Conservation (phyloP, 805 yeast species). For the Candida namnaoensis region DNA sequence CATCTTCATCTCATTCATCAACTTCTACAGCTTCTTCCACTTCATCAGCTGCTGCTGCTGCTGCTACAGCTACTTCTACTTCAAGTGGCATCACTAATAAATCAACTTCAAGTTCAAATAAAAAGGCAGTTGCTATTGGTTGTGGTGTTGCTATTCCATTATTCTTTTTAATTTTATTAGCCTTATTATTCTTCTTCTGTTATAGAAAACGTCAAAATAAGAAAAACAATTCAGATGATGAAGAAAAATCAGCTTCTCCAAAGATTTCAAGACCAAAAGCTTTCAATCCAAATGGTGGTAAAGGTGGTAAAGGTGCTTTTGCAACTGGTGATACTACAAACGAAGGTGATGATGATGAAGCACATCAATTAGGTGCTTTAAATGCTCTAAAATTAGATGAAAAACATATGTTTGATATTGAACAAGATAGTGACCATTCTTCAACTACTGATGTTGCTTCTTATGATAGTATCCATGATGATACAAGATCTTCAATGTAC, state of each 20-base stretch:
- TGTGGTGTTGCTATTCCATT: slow-evolving; percentile 82
- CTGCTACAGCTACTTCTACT: slow-evolving; percentile 21
- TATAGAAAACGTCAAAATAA: slow-evolving; percentile 38
- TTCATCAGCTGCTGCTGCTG: slow-evolving; percentile 17
- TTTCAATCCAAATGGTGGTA: too few relatives aligned
- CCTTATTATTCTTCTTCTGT: slow-evolving; percentile 42
- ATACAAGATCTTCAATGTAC: slow-evolving; percentile 21
- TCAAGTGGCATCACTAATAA: slow-evolving; percentile 6
- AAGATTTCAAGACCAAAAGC: too few relatives aligned
- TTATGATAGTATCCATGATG: slow-evolving; percentile 20
- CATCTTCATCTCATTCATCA: slow-evolving; percentile 3
- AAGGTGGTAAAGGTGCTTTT: slow-evolving; percentile 19
- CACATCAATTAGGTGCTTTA: slow-evolving; percentile 35
- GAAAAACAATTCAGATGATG: slow-evolving; percentile 18
- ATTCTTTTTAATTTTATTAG: slow-evolving; percentile 38
- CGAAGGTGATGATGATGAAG: slow-evolving; percentile 12
- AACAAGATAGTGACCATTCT: slow-evolving; percentile 31
- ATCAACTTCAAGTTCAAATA: slow-evolving; percentile 16
- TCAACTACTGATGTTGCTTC: slow-evolving; percentile 43
- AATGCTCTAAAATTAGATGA: slow-evolving; percentile 45
- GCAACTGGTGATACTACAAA: slow-evolving; percentile 10
- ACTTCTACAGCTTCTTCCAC: slow-evolving; percentile 5
- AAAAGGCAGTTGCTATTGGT: slow-evolving; percentile 72
- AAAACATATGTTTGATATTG: slow-evolving; percentile 18
- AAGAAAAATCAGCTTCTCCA: slow-evolving; percentile 19